A percentile compares a stretch with the other conserved stretches of the same genome.
These are phyloP conservation scores for Orbilia ellipsospora DNA, from an alignment of 2,329 filamentous ascomycete species.

Conservation along the genomic window DNA sequence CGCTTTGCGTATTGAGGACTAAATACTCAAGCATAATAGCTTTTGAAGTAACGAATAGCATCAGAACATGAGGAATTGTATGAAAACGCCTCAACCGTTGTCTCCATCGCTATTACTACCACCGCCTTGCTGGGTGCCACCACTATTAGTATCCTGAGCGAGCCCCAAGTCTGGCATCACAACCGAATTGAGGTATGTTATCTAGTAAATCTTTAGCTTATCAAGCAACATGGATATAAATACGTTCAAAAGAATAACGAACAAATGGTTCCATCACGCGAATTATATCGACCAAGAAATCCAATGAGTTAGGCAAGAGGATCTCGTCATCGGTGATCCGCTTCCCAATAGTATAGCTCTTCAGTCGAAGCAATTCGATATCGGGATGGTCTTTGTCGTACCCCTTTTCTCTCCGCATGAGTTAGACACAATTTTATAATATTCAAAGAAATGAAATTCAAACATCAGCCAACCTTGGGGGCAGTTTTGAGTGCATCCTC, in stretches of 20 bases:
- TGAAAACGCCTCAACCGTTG: conserved; percentile 27
- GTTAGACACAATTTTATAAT: neutral
- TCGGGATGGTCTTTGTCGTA: conserved; percentile 79
- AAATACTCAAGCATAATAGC: too few species aligned
- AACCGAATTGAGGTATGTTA: conserved; percentile 77
- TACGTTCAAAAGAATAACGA: conserved; percentile 65
- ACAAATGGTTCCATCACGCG: conserved; percentile 81
- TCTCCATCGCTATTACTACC: conserved; percentile 28
- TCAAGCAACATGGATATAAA: neutral
- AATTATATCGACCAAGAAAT: conserved; percentile 74
- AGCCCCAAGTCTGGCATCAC: conserved; percentile 74
- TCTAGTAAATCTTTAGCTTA: conserved; percentile 63
- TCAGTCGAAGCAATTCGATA: conserved; percentile 81
- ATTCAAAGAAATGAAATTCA: neutral
- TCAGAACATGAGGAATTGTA: too few species aligned
- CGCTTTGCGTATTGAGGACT: too few species aligned
- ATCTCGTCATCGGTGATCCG: conserved; percentile 75
- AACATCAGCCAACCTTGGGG: conserved; percentile 75
- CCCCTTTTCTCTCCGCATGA: conserved; percentile 67
- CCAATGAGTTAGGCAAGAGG: conserved; percentile 71
- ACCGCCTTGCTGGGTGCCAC: conserved; percentile 15
- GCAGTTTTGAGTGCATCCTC: conserved; percentile 83
- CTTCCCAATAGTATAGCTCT: conserved; percentile 79
- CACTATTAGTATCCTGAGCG: conserved; percentile 12
- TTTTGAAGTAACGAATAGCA: too few species aligned